phyloP scores from a whole-genome alignment of 805 yeast genomes.

The Kregervanrija delftensis region DNA sequence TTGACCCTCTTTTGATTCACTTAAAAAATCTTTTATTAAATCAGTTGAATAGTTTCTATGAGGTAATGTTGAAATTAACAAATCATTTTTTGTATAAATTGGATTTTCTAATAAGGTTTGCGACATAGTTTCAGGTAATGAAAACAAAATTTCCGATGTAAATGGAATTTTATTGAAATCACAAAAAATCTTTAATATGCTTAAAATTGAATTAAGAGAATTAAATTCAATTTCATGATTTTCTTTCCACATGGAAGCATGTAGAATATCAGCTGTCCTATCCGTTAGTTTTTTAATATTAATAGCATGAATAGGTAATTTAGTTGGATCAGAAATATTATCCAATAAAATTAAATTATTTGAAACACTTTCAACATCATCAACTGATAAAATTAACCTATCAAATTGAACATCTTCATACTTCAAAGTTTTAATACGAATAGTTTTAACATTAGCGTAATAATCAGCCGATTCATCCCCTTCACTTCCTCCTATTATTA shows the following conservation, averaged over 20 bases:
- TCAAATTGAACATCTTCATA: conserved; percentile 15
- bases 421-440: not conserved
- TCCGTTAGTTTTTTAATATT: conserved; percentile 57
- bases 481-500: conserved; percentile 9
- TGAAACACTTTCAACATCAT: conserved; percentile 23
- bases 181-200: conserved; percentile 27
- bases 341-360: conserved; percentile 25
- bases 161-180: conserved; percentile 24
- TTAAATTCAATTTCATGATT: conserved; percentile 16
- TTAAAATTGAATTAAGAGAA: conserved; percentile 31
- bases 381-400: conserved; percentile 20
- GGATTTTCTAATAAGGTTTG: conserved; percentile 19
- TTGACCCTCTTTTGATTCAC: conserved; percentile 7
- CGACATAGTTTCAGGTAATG: conserved; percentile 21
- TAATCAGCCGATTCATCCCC: conserved; percentile 16
- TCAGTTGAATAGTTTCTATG: conserved; percentile 15
- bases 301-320: conserved; percentile 38
- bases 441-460: not conserved
- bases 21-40: conserved; percentile 9
- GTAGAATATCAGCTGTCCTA: conserved; percentile 62
- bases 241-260: conserved; percentile 42
- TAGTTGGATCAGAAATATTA: conserved; percentile 18
- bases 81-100: conserved; percentile 13
- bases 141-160: conserved; percentile 25
- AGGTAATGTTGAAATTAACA: conserved; percentile 19